Percentiles rank a stretch among this genome's conserved stretches.
Evolutionary conservation across 768 basidiomycete species (phyloP).

Genomic region (Boletus patriciae): DNA sequence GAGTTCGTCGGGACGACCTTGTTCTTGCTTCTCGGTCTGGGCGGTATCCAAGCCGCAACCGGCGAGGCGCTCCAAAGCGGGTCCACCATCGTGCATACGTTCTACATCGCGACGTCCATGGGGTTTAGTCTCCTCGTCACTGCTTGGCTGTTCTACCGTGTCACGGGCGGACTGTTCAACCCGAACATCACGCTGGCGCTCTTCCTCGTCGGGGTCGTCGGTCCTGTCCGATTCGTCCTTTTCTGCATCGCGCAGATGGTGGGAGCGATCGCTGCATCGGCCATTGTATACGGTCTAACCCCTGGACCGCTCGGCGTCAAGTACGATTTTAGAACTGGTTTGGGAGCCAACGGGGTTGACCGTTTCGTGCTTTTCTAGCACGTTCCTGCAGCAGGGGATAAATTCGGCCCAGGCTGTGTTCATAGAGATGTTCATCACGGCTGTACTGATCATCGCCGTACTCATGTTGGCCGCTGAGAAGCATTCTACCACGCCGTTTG

Average conservation of each 20-base stretch:
- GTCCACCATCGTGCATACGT: slow-evolving; percentile 41
- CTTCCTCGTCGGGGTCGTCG: slow-evolving; percentile 53
- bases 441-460: slow-evolving; percentile 58
- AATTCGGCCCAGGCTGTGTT: slow-evolving; percentile 61
- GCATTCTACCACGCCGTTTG: slow-evolving; percentile 62
- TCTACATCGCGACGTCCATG: slow-evolving; percentile 61
- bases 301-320: slow-evolving; percentile 55
- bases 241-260: slow-evolving; percentile 61
- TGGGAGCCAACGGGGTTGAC: not conserved
- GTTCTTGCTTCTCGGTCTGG: slow-evolving; percentile 66
- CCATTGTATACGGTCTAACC: slow-evolving; percentile 53
- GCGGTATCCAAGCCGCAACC: slow-evolving; percentile 59
- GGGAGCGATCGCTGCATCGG: slow-evolving; percentile 61
- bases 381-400: slow-evolving; percentile 44
- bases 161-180: slow-evolving; percentile 67
- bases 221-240: slow-evolving; percentile 55
- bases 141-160: slow-evolving; percentile 67
- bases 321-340: slow-evolving; percentile 34
- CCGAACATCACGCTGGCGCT: slow-evolving; percentile 62
- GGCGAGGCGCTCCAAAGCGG: slow-evolving; percentile 34
- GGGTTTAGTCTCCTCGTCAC: slow-evolving; percentile 62
- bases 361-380: slow-evolving; percentile 37
- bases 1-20: slow-evolving; percentile 61
- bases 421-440: slow-evolving; percentile 71
- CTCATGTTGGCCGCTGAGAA: slow-evolving; percentile 75